Evolutionary conservation across 176 grass and related monocot species (phyloP).

Genomic region (Secale cereale): DNA sequence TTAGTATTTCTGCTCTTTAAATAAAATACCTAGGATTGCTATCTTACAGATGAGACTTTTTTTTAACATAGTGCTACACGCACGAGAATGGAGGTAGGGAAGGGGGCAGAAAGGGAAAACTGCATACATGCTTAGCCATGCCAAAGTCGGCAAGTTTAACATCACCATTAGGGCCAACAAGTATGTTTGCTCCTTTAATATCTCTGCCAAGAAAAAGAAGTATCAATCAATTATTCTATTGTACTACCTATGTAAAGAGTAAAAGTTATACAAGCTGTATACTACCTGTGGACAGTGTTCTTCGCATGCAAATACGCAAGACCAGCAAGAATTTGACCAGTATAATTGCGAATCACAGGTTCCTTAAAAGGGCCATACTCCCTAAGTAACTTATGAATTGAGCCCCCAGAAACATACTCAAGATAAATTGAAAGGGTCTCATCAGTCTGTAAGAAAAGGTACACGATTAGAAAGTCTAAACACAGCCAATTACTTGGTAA

Average conservation of each 20-base stretch:
- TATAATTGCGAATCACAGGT: constrained; percentile 75
- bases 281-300: constrained; percentile 90
- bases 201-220: constrained; percentile 57
- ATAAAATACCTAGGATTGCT: background rate
- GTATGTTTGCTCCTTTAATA: constrained; percentile 99
- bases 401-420: constrained; percentile 89
- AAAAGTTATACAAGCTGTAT: constrained; percentile 14
- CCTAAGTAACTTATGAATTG: constrained; percentile 90
- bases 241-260: constrained; percentile 1
- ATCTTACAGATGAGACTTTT: background rate
- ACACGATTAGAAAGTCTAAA: constrained; percentile 23
- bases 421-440: constrained; percentile 83
- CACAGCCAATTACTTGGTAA: constrained; percentile 17
- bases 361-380: constrained; percentile 93
- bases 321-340: constrained; percentile 91
- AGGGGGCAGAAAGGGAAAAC: constrained; percentile 12
- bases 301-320: constrained; percentile 83
- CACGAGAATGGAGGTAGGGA: background rate
- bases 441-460: constrained; percentile 53
- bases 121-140: constrained; percentile 99
- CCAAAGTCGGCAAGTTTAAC: constrained; percentile 99
- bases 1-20: background rate
- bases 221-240: constrained; percentile 10
- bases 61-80: background rate
- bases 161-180: constrained; percentile 91